Base-by-base conservation (phyloP, 2,329 filamentous ascomycete species). In the Knufia fluminis region DNA sequence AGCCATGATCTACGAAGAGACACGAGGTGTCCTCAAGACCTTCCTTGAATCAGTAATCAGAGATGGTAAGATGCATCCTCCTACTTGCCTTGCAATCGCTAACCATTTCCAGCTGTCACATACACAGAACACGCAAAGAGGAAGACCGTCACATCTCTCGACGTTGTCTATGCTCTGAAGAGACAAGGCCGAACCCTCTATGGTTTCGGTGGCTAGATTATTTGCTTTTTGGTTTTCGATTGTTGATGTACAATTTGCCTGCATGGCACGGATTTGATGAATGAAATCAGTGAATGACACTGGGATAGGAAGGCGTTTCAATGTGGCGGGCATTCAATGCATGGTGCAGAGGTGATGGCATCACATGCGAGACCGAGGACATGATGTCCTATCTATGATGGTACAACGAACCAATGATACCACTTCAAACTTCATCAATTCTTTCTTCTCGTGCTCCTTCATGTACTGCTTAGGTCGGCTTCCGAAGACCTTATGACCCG, bases 1-100 rank as follows among this genome's bases (percentile, higher is more conserved):
- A 66, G 90, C 90, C 70, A 77, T 86, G 83, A 87, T 87, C 75
- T 87, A 87, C 76, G 83, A 86, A 69, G 82, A 88, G 76, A 87
- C 82, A 57, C 82, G 82, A 61, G 80, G 80, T 76, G 82, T 86
- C 56, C 79, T 86, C 64, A 86, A 86, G 78, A 82, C 82, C 60
- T 86, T 85, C 79, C 79, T 49, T 9, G 44, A 52, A 41, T 47
- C 78, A 64, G 82, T 86, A 69, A 86, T 86, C 64, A 82, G 82
- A 68, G 82, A 86, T 58, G n/a, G n/a, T n/a, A n/a, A n/a, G n/a
- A n/a, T n/a, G n/a, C n/a, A n/a, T n/a, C n/a, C n/a, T n/a, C n/a
- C n/a, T n/a, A n/a, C n/a, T n/a, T n/a, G n/a, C n/a, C n/a, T n/a
- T n/a, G n/a, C n/a, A n/a, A n/a, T n/a, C n/a, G n/a, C n/a, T n/a